These are phyloP conservation scores for Cladosporium halotolerans DNA, from an alignment of 2,329 filamentous ascomycete species.

Conservation along the genomic window DNA sequence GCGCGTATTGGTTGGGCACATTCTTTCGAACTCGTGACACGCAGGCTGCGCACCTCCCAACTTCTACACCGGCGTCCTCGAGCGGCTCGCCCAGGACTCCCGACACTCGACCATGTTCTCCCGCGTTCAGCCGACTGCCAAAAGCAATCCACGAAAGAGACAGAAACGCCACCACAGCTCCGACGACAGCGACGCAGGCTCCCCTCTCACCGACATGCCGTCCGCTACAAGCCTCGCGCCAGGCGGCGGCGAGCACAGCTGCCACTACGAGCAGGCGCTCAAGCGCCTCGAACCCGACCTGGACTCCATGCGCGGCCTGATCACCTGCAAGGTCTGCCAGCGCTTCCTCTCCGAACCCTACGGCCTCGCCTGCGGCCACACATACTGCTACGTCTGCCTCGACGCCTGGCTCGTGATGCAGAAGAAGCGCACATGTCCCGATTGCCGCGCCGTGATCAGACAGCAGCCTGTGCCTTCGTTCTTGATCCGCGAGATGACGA, in stretches of 20 bases:
- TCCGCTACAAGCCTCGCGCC: neutral
- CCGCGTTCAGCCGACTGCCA: neutral
- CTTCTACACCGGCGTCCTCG: neutral
- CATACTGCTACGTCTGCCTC: slow-evolving; percentile 59
- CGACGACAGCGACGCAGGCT: neutral
- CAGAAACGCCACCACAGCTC: slow-evolving; percentile 9
- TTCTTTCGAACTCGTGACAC: slow-evolving; percentile 3
- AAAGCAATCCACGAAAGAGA: slow-evolving; percentile 6
- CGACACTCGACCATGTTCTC: slow-evolving; percentile 10
- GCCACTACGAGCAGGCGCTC: slow-evolving; percentile 4
- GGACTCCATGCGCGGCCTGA: slow-evolving; percentile 52
- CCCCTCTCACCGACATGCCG: neutral
- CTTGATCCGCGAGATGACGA: slow-evolving; percentile 58
- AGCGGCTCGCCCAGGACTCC: neutral
- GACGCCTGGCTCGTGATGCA: slow-evolving; percentile 43
- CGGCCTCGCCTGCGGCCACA: slow-evolving; percentile 62
- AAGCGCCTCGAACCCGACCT: slow-evolving; percentile 41
- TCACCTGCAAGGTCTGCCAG: slow-evolving; percentile 65
- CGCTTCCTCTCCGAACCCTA: slow-evolving; percentile 64
- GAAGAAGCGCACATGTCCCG: slow-evolving; percentile 60
- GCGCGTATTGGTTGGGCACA: neutral
- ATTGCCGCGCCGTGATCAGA: slow-evolving; percentile 56
- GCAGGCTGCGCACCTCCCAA: neutral
- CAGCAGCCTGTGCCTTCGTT: slow-evolving; percentile 59
- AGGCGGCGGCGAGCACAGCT: neutral